Base-by-base conservation (phyloP, 345 rosid genomes). In the Pugionium dolabratum region DNA sequence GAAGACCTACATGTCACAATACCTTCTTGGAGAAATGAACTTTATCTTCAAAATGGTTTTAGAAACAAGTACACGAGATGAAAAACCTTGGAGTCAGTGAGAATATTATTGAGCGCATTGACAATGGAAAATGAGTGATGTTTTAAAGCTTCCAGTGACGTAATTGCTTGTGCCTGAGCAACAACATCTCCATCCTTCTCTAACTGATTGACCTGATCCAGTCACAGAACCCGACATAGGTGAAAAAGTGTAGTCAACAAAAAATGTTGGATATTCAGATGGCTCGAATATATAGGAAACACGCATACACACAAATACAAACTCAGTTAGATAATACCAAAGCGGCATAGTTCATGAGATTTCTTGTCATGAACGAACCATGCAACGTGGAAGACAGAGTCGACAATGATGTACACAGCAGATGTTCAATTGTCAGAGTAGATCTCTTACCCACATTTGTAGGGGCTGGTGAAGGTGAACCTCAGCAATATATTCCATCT, bases 181-280 rank as follows among this genome's bases (percentile, higher is more conserved):
- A 90, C 90, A 76, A 93, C 97, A 80, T 93, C 98, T 70, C 84
- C 92, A 75, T 93, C 98, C 77, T 86, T 93, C 87, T 93, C 98
- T 73, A 90, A 63, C 76, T 90, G 90, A 81, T 86, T 93, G 64
- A 93, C 83, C 98, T 93, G 82, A 71, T 65, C 58, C 55, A 73
- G 45, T 73, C 43, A 73, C 61, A 66, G 18, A 71, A 62, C 55
- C 63, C 34, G 46, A 44, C 42, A 63, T 31, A 28, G 31, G 43
- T 36, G 58, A 46, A 31, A 39, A 30, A 71, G 49, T 6, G 30
- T 27, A 43, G 44, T 33, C 67, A 53, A 53, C 57, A 59, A 61
- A 36, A 47, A 51, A 44, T 58, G 64, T 34, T 42, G 41, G 47
- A 56, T 33, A 36, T 34, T 47, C 59, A 71, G 46, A 46, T 30